Percentiles rank a stretch among this genome's conserved stretches.
Conservation (phyloP, 345 rosid genomes). For the Litchi chinensis region DNA sequence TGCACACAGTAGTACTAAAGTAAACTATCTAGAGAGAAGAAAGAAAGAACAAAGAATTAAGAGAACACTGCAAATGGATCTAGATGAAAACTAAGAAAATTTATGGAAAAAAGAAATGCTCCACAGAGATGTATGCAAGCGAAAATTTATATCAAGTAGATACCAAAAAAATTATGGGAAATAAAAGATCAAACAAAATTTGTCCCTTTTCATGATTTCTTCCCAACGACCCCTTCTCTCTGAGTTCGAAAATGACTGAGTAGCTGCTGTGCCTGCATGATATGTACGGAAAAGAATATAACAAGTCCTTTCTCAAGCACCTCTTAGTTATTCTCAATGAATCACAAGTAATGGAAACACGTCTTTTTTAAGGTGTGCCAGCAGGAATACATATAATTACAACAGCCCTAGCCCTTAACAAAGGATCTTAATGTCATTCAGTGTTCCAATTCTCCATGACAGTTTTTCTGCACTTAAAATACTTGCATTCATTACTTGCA, state of each 20-base stretch:
- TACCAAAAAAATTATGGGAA: not conserved
- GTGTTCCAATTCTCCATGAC: not conserved
- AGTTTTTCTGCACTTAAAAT: not conserved
- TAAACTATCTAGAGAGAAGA: slow-evolving; percentile 18
- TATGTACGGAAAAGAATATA: slow-evolving; percentile 13
- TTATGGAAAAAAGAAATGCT: not conserved
- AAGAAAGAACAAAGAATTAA: slow-evolving; percentile 17
- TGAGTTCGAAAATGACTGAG: slow-evolving; percentile 92
- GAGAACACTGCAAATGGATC: slow-evolving; percentile 16
- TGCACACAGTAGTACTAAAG: slow-evolving; percentile 26
- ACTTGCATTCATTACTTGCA: not conserved
- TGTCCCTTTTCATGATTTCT: slow-evolving; percentile 42
- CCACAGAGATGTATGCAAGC: slow-evolving; percentile 6
- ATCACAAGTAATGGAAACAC: not conserved
- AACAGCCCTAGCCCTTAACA: not conserved
- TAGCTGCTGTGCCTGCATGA: slow-evolving; percentile 88
- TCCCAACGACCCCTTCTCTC: slow-evolving; percentile 65
- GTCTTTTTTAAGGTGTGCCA: not conserved
- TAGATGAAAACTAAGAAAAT: slow-evolving; percentile 20
- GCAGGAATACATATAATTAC: not conserved
- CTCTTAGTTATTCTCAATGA: not conserved
- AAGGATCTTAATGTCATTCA: not conserved
- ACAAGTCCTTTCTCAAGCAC: slow-evolving; percentile 24
- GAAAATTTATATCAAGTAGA: slow-evolving; percentile 17
- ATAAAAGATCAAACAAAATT: slow-evolving; percentile 14